Conservation (phyloP, 805 yeast species). For the Lachancea meyersii region DNA sequence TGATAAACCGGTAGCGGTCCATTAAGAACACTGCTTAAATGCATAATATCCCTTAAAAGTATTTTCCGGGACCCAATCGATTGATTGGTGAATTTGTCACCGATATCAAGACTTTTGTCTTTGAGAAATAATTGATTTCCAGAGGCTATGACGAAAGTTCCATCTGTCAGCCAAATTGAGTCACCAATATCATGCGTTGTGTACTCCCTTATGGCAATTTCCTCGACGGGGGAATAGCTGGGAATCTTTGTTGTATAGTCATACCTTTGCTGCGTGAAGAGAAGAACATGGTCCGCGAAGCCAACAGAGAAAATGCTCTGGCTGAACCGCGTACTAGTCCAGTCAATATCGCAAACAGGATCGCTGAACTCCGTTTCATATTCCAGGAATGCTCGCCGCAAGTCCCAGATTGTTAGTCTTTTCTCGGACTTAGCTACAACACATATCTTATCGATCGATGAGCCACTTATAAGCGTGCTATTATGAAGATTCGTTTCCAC, state of each 20-base stretch:
- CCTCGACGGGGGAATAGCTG: constrained; percentile 68
- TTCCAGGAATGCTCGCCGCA: constrained; percentile 59
- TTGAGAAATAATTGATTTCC: constrained; percentile 87
- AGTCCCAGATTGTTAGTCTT: constrained; percentile 73
- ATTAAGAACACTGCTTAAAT: constrained; percentile 68
- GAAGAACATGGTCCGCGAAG: constrained; percentile 51
- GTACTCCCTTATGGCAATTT: constrained; percentile 59
- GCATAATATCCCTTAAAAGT: constrained; percentile 50
- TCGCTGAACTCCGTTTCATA: constrained; percentile 41
- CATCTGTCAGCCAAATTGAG: constrained; percentile 77
- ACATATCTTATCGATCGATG: constrained; percentile 71
- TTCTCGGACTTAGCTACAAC: constrained; percentile 51
- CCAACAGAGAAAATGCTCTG: constrained; percentile 80
- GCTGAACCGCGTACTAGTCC: constrained; percentile 66
- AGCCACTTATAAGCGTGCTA: constrained; percentile 57
- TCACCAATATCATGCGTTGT: constrained; percentile 85
- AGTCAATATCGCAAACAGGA: constrained; percentile 66
- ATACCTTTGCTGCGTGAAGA: constrained; percentile 78
- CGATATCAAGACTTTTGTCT: constrained; percentile 57
- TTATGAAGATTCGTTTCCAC: constrained; percentile 51
- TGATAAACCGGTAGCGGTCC: constrained; percentile 89
- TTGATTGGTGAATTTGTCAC: constrained; percentile 45
- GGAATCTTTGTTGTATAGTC: constrained; percentile 82
- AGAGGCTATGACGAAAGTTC: constrained; percentile 72
- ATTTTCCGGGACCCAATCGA: constrained; percentile 57